Percentiles rank a stretch among this genome's conserved stretches.
These are phyloP conservation scores for Agaricus sinodeliciosus DNA, from an alignment of 768 basidiomycete genomes.

Conservation along the genomic window DNA sequence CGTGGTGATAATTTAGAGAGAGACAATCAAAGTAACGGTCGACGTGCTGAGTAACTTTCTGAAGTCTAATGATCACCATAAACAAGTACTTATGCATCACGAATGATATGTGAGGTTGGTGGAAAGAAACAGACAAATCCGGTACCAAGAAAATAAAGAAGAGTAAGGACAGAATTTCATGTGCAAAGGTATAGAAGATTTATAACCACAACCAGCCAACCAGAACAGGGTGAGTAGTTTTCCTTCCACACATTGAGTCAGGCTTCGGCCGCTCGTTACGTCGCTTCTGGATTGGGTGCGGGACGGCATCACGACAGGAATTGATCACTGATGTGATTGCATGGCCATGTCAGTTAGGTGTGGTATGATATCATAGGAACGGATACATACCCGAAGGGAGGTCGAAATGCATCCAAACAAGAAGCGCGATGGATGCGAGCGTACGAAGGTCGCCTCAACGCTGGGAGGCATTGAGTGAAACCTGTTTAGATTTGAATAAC, in stretches of 20 bases:
- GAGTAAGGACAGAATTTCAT: not conserved
- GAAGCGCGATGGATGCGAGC: slow-evolving; percentile 74
- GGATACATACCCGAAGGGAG: slow-evolving; percentile 43
- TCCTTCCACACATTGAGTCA: slow-evolving; percentile 62
- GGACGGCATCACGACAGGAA: slow-evolving; percentile 46
- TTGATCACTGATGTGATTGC: slow-evolving; percentile 19
- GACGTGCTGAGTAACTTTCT: no score
- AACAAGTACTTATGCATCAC: no score
- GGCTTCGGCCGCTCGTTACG: slow-evolving; percentile 70
- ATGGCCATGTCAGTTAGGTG: not conserved
- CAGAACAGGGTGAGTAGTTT: not conserved
- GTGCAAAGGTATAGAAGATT: not conserved
- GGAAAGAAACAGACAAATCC: no score
- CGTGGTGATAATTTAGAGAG: no score
- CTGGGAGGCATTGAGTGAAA: slow-evolving; percentile 37
- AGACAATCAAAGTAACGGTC: no score
- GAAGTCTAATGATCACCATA: no score
- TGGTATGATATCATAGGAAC: slow-evolving; percentile 1
- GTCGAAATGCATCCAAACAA: slow-evolving; percentile 51
- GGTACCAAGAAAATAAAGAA: not conserved
- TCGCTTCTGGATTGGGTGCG: slow-evolving; percentile 65
- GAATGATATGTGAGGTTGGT: no score
- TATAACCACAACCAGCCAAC: not conserved
- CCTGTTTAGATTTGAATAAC: slow-evolving; percentile 12
- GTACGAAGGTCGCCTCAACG: slow-evolving; percentile 48